phyloP scores from a whole-genome alignment of 1,139 yeast genomes.

The Candida tetrigidarum region DNA sequence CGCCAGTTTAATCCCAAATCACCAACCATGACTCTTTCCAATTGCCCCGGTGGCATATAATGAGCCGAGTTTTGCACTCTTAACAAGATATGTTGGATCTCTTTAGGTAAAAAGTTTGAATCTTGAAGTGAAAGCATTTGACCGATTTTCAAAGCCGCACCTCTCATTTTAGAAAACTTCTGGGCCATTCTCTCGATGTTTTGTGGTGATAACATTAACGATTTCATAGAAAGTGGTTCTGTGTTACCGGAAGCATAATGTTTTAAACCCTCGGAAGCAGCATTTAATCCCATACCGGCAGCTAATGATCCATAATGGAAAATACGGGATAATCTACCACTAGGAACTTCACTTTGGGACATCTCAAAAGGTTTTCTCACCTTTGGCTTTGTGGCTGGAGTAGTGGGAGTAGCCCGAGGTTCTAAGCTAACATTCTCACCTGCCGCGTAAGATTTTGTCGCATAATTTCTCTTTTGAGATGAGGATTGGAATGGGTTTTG shows the following conservation, averaged over 20 bases:
- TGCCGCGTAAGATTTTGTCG: conserved; percentile 18
- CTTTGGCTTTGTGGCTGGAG: conserved; percentile 28
- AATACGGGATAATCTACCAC: conserved; percentile 81
- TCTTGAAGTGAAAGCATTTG: conserved; percentile 96
- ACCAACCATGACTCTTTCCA: conserved; percentile 71
- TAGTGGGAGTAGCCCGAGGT: conserved; percentile 8
- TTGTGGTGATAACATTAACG: conserved; percentile 73
- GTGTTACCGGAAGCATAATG: conserved; percentile 58
- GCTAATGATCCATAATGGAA: conserved; percentile 95
- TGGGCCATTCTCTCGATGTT: conserved; percentile 88
- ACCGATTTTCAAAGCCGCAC: conserved; percentile 96
- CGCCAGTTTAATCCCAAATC: conserved; percentile 88
- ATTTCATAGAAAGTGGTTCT: conserved; percentile 50
- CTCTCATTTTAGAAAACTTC: conserved; percentile 93
- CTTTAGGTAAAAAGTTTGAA: conserved; percentile 79
- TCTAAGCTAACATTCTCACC: conserved; percentile 14
- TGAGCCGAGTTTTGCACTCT: conserved; percentile 94
- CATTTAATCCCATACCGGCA: conserved; percentile 88
- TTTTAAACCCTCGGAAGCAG: conserved; percentile 76
- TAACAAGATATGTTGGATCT: conserved; percentile 77
- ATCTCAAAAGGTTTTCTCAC: conserved; percentile 39
- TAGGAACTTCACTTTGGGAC: conserved; percentile 78
- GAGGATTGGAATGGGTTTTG: conserved; percentile 12
- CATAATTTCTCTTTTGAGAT: conserved; percentile 17
- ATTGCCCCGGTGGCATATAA: conserved; percentile 93